Evolutionary conservation across 169 alveolate genomes (phyloP).

Genomic region (Miamiensis avidus): DNA sequence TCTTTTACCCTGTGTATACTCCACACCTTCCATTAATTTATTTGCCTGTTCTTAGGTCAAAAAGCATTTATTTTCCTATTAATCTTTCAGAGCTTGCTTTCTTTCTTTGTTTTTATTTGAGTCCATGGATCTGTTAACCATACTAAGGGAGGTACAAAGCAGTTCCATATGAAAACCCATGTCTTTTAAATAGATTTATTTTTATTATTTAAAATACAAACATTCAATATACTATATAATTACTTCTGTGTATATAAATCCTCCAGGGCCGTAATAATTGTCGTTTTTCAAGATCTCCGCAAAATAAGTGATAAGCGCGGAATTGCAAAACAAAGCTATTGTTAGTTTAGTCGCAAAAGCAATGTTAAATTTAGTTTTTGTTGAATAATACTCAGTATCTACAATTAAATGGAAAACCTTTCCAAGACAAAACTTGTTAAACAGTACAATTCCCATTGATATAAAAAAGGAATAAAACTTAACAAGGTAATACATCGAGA

Average conservation of each 20-base stretch:
- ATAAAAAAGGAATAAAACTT: slow-evolving; percentile 11
- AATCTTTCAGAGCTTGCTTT: slow-evolving; percentile 22
- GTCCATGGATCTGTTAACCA: slow-evolving; percentile 51
- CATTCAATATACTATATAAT: too few species aligned
- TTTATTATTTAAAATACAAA: too few species aligned
- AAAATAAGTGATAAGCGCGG: slow-evolving; percentile 35
- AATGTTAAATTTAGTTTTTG: slow-evolving; percentile 30
- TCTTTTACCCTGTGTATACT: slow-evolving; percentile 29
- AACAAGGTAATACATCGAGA: neutral
- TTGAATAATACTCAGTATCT: slow-evolving; percentile 32
- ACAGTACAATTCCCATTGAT: slow-evolving; percentile 10
- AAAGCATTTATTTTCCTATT: neutral
- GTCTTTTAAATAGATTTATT: neutral
- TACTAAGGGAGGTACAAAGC: slow-evolving; percentile 27
- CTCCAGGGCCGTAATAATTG: slow-evolving; percentile 38
- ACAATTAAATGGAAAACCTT: slow-evolving; percentile 16
- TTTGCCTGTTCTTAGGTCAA: slow-evolving; percentile 41
- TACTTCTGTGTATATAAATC: slow-evolving; percentile 6
- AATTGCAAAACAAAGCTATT: slow-evolving; percentile 32
- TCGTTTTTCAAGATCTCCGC: slow-evolving; percentile 25
- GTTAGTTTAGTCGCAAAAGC: slow-evolving; percentile 41
- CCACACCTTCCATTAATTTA: slow-evolving; percentile 35
- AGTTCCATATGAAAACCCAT: slow-evolving; percentile 29
- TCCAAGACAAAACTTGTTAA: slow-evolving; percentile 27
- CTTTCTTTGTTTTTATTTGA: slow-evolving; percentile 11